phyloP scores from a whole-genome alignment of 768 basidiomycete genomes.

The Suillus weaverae region DNA sequence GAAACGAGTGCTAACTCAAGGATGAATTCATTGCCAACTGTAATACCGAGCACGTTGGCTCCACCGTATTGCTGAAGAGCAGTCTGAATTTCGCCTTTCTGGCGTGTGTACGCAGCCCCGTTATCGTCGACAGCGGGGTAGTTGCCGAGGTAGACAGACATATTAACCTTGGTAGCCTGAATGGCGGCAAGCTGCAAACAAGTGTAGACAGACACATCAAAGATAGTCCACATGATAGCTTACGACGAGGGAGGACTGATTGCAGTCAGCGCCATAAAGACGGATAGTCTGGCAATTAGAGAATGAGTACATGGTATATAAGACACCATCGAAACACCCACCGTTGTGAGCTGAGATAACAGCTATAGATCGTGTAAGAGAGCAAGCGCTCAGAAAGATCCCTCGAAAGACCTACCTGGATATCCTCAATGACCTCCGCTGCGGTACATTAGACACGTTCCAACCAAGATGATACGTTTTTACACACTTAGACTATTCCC shows the following conservation, averaged over 20 bases:
- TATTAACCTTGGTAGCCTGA: constrained; percentile 82
- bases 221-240: constrained; percentile 22
- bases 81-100: constrained; percentile 62
- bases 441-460: not conserved
- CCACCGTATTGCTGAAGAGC: constrained; percentile 80
- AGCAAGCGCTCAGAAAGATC: not conserved
- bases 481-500: constrained; percentile 47
- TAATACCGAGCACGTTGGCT: constrained; percentile 74
- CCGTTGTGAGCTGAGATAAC: constrained; percentile 81
- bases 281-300: constrained; percentile 52
- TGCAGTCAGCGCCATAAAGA: constrained; percentile 87
- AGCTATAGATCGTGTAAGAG: constrained; percentile 43
- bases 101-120: constrained; percentile 67
- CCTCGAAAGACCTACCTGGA: constrained; percentile 51
- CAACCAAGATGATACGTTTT: constrained; percentile 8
- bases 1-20: constrained; percentile 54
- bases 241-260: constrained; percentile 75
- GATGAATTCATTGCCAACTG: constrained; percentile 92
- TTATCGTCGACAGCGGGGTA: constrained; percentile 65
- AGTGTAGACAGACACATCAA: not conserved
- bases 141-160: constrained; percentile 77
- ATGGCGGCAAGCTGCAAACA: constrained; percentile 75
- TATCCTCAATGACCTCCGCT: constrained; percentile 65
- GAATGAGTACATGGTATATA: constrained; percentile 6
- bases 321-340: constrained; percentile 14